Evolutionary conservation across 2,329 filamentous ascomycete species (phyloP).

Genomic region (Fragosphaeria purpurea): DNA sequence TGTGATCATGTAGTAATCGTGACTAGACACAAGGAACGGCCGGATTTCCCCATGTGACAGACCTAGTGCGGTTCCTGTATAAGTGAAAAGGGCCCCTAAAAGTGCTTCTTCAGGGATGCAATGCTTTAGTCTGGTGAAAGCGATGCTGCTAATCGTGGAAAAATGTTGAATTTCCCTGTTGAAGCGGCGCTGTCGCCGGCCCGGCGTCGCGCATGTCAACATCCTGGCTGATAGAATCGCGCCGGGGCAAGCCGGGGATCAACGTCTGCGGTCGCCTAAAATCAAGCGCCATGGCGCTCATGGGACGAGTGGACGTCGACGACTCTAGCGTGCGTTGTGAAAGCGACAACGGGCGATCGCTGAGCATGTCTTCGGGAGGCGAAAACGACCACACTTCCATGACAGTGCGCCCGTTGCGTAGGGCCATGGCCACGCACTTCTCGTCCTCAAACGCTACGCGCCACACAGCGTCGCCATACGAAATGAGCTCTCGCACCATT

Average conservation of each 20-base stretch:
- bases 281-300: conserved; percentile 40
- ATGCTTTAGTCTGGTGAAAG: too few species aligned
- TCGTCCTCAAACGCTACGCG: conserved; percentile 96
- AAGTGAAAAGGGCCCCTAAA: too few species aligned
- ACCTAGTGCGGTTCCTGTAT: too few species aligned
- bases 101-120: not conserved
- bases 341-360: conserved; percentile 41
- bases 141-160: conserved; percentile 31
- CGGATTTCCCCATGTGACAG: too few species aligned
- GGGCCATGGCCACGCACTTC: conserved; percentile 92
- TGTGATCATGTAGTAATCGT: too few species aligned
- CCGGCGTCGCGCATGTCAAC: conserved; percentile 48
- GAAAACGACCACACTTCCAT: conserved; percentile 99
- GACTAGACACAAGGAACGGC: too few species aligned
- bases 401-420: conserved; percentile 73
- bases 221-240: conserved; percentile 31
- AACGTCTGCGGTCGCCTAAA: conserved; percentile 26
- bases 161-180: conserved; percentile 36
- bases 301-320: conserved; percentile 33
- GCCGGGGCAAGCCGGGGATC: conserved; percentile 22
- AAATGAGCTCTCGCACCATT: conserved; percentile 81
- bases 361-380: conserved; percentile 61
- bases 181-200: conserved; percentile 43
- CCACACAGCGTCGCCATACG: conserved; percentile 92
- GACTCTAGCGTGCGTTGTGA: conserved; percentile 37